Percentiles rank a stretch among this genome's conserved stretches.
These are phyloP conservation scores for Aethionema arabicum DNA, from an alignment of 345 rosid genomes.

Conservation along the genomic window DNA sequence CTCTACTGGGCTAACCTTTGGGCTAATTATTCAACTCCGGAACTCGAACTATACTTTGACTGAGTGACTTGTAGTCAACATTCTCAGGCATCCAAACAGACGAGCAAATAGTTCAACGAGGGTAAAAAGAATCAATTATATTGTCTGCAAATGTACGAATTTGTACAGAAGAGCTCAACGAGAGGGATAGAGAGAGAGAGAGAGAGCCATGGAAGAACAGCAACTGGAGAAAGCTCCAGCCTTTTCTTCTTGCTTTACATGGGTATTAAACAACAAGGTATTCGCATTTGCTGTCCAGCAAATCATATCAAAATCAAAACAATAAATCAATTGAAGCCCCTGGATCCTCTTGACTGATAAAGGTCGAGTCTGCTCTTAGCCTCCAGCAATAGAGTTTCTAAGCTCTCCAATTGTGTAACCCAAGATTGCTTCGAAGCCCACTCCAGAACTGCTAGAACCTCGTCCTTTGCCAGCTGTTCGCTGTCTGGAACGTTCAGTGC, in stretches of 20 bases:
- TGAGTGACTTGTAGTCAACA: background rate
- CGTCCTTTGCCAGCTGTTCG: slow-evolving; percentile 74
- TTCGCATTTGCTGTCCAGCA: slow-evolving; percentile 10
- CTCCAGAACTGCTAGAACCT: slow-evolving; percentile 76
- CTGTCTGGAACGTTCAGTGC: slow-evolving; percentile 86
- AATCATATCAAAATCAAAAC: slow-evolving; percentile 15
- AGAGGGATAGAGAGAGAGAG: background rate
- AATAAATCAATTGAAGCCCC: slow-evolving; percentile 55
- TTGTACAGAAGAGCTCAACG: slow-evolving; percentile 12
- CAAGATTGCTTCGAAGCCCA: slow-evolving; percentile 82
- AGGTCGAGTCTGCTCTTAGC: slow-evolving; percentile 81
- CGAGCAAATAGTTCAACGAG: background rate
- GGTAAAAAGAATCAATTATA: slow-evolving; percentile 3
- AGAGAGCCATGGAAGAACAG: background rate
- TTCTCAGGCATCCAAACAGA: background rate
- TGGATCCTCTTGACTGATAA: slow-evolving; percentile 85
- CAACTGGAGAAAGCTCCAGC: slow-evolving; percentile 31
- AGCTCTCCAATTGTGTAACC: slow-evolving; percentile 53
- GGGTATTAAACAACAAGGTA: slow-evolving; percentile 22
- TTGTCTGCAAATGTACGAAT: slow-evolving; percentile 27
- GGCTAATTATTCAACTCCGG: no score
- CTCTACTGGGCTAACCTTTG: slow-evolving; percentile 11
- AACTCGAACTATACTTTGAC: background rate
- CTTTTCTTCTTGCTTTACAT: slow-evolving; percentile 33
- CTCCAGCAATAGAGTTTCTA: slow-evolving; percentile 57